Evolutionary conservation across 2,329 filamentous ascomycete genomes (phyloP), one percentile per base, ranked within the genome.

Genomic region (Beauveria bassiana): DNA sequence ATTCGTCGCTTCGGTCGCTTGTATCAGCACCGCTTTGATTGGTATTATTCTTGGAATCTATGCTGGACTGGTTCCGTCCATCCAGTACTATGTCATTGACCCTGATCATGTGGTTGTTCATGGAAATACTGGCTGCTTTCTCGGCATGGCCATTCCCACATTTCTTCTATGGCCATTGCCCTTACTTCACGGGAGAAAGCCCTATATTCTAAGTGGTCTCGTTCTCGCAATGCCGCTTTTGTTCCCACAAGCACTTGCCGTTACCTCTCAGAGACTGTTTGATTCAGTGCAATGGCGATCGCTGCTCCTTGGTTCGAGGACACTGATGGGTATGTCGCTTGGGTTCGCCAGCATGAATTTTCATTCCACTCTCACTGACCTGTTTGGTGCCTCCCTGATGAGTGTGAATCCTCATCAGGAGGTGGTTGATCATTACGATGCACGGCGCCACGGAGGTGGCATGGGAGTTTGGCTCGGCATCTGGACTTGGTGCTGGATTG

Each of bases 291-390:
- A 75, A 22, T 91, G 84, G 78, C 79, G 82, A 67, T 77, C 80
- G 59, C 79, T 84, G 34, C 76, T 93, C 4, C 78, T 93, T 3
- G 72, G 85, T 6, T 82, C 87, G 5, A 80, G 89, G 55, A 81
- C 81, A 1, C 68, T 89, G 52, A 89, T 90, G 72, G 89, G 90
- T 0, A 74, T 86, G 40, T 81, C 82, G 22, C 80, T 93, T 10
- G 90, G 89, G 0, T 89, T 93, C 68, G 87, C 86, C 18, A 89
- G 88, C 69, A 88, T 93, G 78, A 93, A 92, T 68, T 88, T 88
- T 66, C 81, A 90, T 66, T 83, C 86, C 0, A 87, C 85, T 2
- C 75, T 93, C 6, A 84, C 87, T 3, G 89, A 93, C 69, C 77
- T 93, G 1, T 93, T 91, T 68, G 90, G 90, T 0, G 86, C 87